phyloP scores from a whole-genome alignment of 2,329 filamentous ascomycete species.

The Trichoderma sp. region DNA sequence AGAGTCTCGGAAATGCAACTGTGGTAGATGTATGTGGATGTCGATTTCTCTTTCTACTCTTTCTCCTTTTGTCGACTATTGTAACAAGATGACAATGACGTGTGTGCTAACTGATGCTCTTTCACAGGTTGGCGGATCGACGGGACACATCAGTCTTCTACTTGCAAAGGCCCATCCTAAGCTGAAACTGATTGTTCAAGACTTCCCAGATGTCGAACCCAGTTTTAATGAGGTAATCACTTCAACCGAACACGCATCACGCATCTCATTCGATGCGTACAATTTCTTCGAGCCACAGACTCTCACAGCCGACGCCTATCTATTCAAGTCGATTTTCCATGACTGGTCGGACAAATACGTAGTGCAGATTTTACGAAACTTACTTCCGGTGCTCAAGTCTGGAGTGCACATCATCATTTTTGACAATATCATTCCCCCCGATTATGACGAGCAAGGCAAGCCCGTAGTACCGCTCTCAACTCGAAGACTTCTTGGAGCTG shows the following conservation, averaged over 20 bases:
- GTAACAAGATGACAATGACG: not conserved
- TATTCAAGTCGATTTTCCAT: not conserved
- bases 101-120: not conserved
- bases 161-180: not conserved
- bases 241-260: not conserved
- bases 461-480: not conserved
- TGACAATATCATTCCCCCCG: not conserved
- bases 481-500: not conserved
- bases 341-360: not conserved
- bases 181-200: not conserved
- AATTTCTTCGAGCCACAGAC: not conserved
- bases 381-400: not conserved
- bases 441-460: not conserved
- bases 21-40: not conserved
- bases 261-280: not conserved
- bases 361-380: not conserved
- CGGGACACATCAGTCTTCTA: not conserved
- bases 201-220: not conserved
- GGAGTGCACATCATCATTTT: not conserved
- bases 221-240: not conserved
- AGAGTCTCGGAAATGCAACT: not conserved
- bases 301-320: not conserved
- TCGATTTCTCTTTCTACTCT: not conserved
- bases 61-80: not conserved
- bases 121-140: not conserved